Evolutionary conservation across 2,329 filamentous ascomycete genomes (phyloP).

Genomic region (Colletotrichum shisoi): DNA sequence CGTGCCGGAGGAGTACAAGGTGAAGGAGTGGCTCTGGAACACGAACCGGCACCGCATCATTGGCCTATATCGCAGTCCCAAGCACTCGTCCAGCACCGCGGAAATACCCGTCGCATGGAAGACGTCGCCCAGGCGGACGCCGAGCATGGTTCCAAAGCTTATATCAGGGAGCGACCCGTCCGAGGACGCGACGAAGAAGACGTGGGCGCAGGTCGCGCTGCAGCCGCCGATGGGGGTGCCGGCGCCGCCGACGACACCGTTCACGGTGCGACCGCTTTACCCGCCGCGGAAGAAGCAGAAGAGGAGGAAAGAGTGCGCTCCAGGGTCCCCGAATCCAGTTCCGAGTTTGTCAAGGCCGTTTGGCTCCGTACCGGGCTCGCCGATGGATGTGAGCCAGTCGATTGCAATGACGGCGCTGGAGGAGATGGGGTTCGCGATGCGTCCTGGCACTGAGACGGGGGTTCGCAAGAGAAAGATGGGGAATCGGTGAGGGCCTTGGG

Average conservation of each 20-base stretch:
- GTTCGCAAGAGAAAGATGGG: background rate
- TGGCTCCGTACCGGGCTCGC: too few relatives aligned
- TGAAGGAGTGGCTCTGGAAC: background rate
- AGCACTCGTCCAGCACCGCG: background rate
- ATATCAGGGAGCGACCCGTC: background rate
- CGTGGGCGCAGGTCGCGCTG: too few relatives aligned
- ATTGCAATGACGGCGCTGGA: background rate
- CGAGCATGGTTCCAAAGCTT: background rate
- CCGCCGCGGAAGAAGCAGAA: background rate
- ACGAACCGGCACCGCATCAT: constrained; percentile 2
- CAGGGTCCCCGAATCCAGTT: too few relatives aligned
- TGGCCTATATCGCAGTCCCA: background rate
- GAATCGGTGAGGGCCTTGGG: background rate
- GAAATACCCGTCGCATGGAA: background rate
- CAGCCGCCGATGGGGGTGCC: too few relatives aligned
- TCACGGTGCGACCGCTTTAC: background rate
- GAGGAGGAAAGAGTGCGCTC: background rate
- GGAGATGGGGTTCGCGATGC: background rate
- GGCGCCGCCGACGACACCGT: background rate
- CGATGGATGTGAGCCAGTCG: background rate
- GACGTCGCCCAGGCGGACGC: background rate
- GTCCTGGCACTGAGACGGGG: too few relatives aligned
- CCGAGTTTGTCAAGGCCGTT: fast-evolving
- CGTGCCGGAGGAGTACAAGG: background rate
- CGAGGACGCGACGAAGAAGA: background rate